Evolutionary conservation across 441 rosid genomes (phyloP).

Genomic region (Populus hybrid): DNA sequence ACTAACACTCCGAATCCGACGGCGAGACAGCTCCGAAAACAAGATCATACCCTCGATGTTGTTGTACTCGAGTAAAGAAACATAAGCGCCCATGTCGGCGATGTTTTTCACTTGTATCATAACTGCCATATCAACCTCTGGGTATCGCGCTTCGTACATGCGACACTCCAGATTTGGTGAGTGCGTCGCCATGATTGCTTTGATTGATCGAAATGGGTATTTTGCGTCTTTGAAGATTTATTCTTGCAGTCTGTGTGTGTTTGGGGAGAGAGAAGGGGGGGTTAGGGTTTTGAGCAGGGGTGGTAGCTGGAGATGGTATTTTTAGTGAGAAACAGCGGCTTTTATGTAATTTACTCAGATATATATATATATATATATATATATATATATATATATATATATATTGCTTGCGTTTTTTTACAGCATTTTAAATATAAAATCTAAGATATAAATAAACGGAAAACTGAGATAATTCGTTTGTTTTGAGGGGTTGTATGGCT

Average conservation of each 20-base stretch:
- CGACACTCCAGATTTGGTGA: constrained; percentile 82
- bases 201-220: background rate
- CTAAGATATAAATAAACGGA: background rate
- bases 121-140: constrained; percentile 96
- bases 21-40: constrained; percentile 95
- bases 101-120: constrained; percentile 97
- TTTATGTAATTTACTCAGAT: background rate
- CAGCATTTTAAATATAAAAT: background rate
- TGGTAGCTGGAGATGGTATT: background rate
- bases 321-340: background rate
- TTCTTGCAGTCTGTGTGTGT: background rate
- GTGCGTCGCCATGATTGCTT: constrained; percentile 42
- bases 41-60: constrained; percentile 96
- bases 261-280: constrained; percentile 31
- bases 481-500: background rate
- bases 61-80: constrained; percentile 90
- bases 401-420: too few species aligned
- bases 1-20: constrained; percentile 96
- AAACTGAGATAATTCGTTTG: background rate
- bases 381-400: too few species aligned
- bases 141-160: constrained; percentile 89
- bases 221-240: constrained; percentile 15
- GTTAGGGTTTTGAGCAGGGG: background rate
- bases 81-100: constrained; percentile 98
- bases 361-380: too few species aligned